A percentile compares a stretch with the other conserved stretches of the same genome.
Evolutionary conservation across 2,329 filamentous ascomycete species (phyloP).

Genomic region (Metarhizium robertsii): DNA sequence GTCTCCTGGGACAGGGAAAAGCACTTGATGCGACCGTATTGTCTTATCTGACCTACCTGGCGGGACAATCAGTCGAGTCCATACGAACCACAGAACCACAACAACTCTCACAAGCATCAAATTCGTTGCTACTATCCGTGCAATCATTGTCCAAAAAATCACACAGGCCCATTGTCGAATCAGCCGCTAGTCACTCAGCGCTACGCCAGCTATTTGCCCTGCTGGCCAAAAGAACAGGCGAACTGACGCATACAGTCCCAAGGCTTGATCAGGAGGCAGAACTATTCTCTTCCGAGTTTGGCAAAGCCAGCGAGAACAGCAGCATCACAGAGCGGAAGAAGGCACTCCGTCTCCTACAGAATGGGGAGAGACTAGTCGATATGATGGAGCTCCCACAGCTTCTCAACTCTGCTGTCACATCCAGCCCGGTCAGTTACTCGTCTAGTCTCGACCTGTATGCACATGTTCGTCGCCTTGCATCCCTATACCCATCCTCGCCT

Average conservation of each 20-base stretch:
- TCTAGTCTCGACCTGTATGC: conserved; percentile 84
- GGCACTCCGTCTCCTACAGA: conserved; percentile 72
- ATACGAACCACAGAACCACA: conserved; percentile 69
- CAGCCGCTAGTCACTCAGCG: conserved; percentile 66
- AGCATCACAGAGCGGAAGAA: conserved; percentile 67
- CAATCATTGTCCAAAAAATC: conserved; percentile 86
- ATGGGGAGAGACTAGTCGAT: conserved; percentile 82
- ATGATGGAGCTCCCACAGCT: conserved; percentile 83
- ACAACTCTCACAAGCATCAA: conserved; percentile 68
- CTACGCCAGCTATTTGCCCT: conserved; percentile 63
- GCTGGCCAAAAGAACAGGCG: conserved; percentile 54
- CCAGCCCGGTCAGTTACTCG: conserved; percentile 65
- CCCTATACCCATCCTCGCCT: conserved; percentile 70
- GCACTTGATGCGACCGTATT: conserved; percentile 43
- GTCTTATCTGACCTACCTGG: conserved; percentile 68
- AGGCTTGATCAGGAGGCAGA: conserved; percentile 70
- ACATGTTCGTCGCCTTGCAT: conserved; percentile 81
- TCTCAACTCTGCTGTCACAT: conserved; percentile 67
- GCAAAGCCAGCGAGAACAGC: conserved; percentile 59
- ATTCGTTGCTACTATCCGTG: conserved; percentile 71
- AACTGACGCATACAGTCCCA: conserved; percentile 65
- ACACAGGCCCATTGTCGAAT: conserved; percentile 74
- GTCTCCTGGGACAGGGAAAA: conserved; percentile 20
- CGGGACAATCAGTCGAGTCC: conserved; percentile 64
- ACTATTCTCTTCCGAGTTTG: conserved; percentile 74